A percentile compares a stretch with the other conserved stretches of the same genome.
Conservation (phyloP, 1,139 yeast species). For the Candida tunisiensis region DNA sequence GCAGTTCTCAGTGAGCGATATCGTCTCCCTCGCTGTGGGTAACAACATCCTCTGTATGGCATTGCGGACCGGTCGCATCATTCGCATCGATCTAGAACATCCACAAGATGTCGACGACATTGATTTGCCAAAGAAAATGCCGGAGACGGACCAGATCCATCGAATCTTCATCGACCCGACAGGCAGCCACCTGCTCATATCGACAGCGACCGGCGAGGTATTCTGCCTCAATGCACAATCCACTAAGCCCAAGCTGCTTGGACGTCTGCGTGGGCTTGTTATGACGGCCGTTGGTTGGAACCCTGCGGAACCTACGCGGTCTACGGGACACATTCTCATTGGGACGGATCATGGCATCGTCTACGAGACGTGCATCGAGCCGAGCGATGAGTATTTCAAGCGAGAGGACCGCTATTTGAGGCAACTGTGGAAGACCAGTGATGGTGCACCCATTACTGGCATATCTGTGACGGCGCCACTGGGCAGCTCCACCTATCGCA, state of each 20-base stretch:
- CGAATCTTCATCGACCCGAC: conserved; percentile 29
- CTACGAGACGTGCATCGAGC: conserved; percentile 29
- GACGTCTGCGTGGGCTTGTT: conserved; percentile 25
- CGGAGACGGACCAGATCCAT: conserved; percentile 17
- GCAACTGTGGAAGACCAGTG: conserved; percentile 21
- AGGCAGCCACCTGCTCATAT: conserved; percentile 32
- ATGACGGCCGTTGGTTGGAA: conserved; percentile 30
- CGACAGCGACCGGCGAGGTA: conserved; percentile 28
- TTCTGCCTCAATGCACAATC: conserved; percentile 26
- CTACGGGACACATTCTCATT: conserved; percentile 31
- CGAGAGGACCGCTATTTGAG: conserved; percentile 25
- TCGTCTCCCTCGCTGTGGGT: conserved; percentile 28
- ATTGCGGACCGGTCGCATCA: conserved; percentile 26
- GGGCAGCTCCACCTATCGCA: conserved; percentile 8
- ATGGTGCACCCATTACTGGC: conserved; percentile 20
- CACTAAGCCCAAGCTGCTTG: conserved; percentile 20
- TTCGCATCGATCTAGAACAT: conserved; percentile 34
- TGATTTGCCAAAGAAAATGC: conserved; percentile 14
- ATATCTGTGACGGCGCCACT: conserved; percentile 9
- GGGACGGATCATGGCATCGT: conserved; percentile 30
- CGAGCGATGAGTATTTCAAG: conserved; percentile 25
- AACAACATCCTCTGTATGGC: conserved; percentile 33
- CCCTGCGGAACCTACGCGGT: conserved; percentile 19
- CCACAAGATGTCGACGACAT: conserved; percentile 34
- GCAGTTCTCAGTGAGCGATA: conserved; percentile 30